Conservation (phyloP, 495 filamentous ascomycete genomes). For the Neurospora sp. region DNA sequence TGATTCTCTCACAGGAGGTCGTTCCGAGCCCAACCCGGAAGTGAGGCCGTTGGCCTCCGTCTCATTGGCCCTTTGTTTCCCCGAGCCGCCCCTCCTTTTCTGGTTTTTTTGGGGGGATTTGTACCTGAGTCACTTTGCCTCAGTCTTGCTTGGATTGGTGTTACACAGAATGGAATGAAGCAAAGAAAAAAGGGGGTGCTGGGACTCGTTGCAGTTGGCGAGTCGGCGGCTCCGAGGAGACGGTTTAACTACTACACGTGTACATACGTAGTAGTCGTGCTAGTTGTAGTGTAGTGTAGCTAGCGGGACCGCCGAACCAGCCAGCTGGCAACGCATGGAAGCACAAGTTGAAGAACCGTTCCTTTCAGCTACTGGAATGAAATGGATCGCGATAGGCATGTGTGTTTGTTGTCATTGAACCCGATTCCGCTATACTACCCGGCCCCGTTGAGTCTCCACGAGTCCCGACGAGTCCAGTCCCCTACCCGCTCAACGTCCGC, state of each 20-base stretch:
- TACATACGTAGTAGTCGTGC: not conserved
- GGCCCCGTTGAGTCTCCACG: not conserved
- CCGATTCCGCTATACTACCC: not conserved
- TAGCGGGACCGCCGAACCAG: not conserved
- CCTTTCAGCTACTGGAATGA: not conserved
- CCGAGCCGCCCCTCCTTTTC: not conserved
- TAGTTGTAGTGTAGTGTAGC: not conserved
- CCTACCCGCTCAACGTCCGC: not conserved
- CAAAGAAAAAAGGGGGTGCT: not conserved
- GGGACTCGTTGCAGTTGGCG: no score
- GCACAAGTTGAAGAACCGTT: not conserved
- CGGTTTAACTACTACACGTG: not conserved
- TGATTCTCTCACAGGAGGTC: not conserved
- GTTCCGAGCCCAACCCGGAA: not conserved
- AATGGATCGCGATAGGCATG: not conserved
- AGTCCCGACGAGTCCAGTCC: not conserved
- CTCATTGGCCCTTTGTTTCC: not conserved
- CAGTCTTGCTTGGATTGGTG: not conserved
- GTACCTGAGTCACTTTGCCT: not conserved
- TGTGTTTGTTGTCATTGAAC: not conserved
- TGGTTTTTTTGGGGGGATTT: not conserved
- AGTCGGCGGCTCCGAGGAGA: no score
- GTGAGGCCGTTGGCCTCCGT: not conserved
- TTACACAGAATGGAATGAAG: not conserved
- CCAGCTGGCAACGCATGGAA: not conserved